Evolutionary conservation across 2,329 filamentous ascomycete species (phyloP).

Genomic region (Colletotrichum sansevieriae): DNA sequence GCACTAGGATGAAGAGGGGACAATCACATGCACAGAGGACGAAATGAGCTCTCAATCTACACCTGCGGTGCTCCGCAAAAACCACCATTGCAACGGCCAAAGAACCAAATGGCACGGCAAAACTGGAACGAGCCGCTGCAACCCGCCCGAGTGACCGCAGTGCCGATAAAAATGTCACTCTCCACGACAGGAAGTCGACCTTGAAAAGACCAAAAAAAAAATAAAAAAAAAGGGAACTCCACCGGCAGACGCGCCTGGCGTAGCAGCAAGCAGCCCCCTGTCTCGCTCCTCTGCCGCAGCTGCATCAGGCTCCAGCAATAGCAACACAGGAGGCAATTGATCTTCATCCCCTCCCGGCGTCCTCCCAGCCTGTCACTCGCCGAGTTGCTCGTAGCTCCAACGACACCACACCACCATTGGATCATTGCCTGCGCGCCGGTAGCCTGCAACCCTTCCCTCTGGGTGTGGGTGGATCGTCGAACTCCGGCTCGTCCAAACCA

Average conservation of each 20-base stretch:
- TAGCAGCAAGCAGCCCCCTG: conserved; percentile 23
- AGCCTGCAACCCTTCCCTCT: conserved; percentile 14
- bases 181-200: too few species aligned
- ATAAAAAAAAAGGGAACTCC: background rate
- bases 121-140: conserved; percentile 5
- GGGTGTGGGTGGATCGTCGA: conserved; percentile 4
- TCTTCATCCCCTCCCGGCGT: conserved; percentile 17
- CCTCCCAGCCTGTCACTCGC: conserved; percentile 26
- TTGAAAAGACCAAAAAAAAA: background rate
- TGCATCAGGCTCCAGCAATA: conserved; percentile 18
- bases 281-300: conserved; percentile 2
- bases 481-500: background rate
- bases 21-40: conserved; percentile 22
- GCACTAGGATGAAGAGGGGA: conserved; percentile 25
- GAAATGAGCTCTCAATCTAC: conserved; percentile 12
- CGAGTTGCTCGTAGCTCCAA: conserved; percentile 11
- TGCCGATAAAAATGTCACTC: background rate
- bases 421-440: conserved; percentile 15
- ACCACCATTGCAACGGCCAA: too few species aligned
- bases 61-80: background rate
- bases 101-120: too few species aligned
- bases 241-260: conserved; percentile 29
- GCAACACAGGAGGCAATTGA: conserved; percentile 17
- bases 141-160: conserved; percentile 9
- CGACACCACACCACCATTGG: conserved; percentile 31